Base-by-base conservation (phyloP, 2,329 filamentous ascomycete genomes). In the Catunica adiposa region DNA sequence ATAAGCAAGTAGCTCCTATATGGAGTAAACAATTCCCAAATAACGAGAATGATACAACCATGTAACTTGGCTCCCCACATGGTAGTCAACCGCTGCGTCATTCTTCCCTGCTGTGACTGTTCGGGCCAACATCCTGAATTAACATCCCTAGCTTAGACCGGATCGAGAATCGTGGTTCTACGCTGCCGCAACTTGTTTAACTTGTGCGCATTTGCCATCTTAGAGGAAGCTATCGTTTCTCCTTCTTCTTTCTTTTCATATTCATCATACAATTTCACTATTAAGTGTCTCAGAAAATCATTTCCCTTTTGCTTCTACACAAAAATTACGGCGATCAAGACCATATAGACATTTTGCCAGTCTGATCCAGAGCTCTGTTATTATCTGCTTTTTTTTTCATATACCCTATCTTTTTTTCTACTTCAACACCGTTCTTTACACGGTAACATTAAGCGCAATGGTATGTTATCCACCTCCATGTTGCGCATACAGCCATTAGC, bases 331-430 rank as follows among this genome's bases (percentile, higher is more conserved):
- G 50, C 50, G 20, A 52, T 52, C 22, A 29, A 52, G n/a, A 52
- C 29, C 31, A 9, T 51, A 25, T 47, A 23, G 40, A 51, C 22
- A 26, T 29, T 58, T 48, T 46, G 11, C 38, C 14, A 26, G 34
- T 46, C 51, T 26, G 23, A 42, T 55, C 42, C 52, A 51, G 34
- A 52, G 53, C 44, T 31, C 51, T 58, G 48, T 57, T 54, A 31
- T 31, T 53, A 25, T 37, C 26, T 42, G 53, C 46, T 53, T 40
- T 44, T 55, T 53, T 54, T 23, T 5, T n/a, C n/a, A n/a, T 2
- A 40, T 51, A 53, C 34, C 31, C 38, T 47, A 20, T 29, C 38
- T 57, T 53, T 54, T 59, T 54, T 54, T 51, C 20, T 25, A 31
- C n/a, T 38, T 52, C 38, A 53, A 29, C 47, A 26, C 37, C 31